phyloP scores from a whole-genome alignment of 441 rosid species.

The Aleurites moluccanus region DNA sequence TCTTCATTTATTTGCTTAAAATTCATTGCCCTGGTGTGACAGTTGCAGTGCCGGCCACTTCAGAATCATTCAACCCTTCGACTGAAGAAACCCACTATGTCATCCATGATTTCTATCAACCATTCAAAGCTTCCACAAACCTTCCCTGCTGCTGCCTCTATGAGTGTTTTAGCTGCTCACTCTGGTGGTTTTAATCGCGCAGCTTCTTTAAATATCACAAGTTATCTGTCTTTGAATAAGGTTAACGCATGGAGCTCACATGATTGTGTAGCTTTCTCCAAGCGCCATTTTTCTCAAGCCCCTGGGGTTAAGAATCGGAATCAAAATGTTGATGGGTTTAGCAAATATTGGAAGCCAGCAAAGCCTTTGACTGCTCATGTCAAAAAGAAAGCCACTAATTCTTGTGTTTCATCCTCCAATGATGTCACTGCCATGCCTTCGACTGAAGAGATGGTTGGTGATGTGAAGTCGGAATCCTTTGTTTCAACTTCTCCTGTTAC shows the following conservation, averaged over 20 bases:
- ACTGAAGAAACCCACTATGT: slow-evolving; percentile 29
- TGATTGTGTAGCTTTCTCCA: slow-evolving; percentile 26
- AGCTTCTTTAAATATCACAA: slow-evolving; percentile 25
- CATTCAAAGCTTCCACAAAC: slow-evolving; percentile 8
- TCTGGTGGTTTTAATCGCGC: slow-evolving; percentile 20
- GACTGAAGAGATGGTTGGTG: slow-evolving; percentile 32
- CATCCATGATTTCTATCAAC: slow-evolving; percentile 20
- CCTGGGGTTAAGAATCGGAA: slow-evolving; percentile 27
- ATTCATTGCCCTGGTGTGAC: slow-evolving; percentile 20
- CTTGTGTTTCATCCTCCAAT: slow-evolving; percentile 13
- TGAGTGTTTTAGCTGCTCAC: slow-evolving; percentile 25
- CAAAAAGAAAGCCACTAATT: slow-evolving; percentile 21
- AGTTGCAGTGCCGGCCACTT: slow-evolving; percentile 49
- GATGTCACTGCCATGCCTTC: slow-evolving; percentile 30
- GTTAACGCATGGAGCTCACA: slow-evolving; percentile 25
- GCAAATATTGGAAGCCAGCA: slow-evolving; percentile 40
- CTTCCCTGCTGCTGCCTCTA: slow-evolving; percentile 14
- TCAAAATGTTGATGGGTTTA: slow-evolving; percentile 27
- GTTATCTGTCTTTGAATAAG: slow-evolving; percentile 28
- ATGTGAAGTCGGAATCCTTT: slow-evolving; percentile 30
- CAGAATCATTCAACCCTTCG: slow-evolving; percentile 34
- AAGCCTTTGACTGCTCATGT: slow-evolving; percentile 40
- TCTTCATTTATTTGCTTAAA: background rate
- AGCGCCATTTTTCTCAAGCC: slow-evolving; percentile 48
- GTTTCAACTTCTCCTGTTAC: slow-evolving; percentile 31